Evolutionary conservation across 306 rosid species (phyloP), one percentile per base, ranked within the genome.

Genomic region (Cucumis melo): DNA sequence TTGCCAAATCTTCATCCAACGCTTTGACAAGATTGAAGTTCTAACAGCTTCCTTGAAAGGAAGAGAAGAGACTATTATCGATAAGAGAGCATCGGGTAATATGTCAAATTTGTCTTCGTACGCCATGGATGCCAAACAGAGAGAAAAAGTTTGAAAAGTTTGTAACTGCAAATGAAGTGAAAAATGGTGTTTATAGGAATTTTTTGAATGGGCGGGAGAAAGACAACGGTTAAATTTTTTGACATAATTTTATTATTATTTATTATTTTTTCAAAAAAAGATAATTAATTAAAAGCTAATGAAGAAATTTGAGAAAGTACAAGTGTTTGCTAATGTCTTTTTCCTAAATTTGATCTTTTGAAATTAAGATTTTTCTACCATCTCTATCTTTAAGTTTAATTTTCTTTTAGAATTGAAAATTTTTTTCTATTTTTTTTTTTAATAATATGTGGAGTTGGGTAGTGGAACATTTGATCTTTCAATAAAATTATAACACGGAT

Each of bases 31-130:
- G 16, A 81, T 75, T 17, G 66, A 54, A 16, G 87, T 84, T 56
- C 84, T 81, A 0, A 51, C 84, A 0, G 84, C 84, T 12, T 84
- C 81, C 48, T 63, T 58, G 73, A 81, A 84, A 8, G 84, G 56
- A 36, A 84, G 55, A 36, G 53, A 70, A 19, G 82, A 78, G 34
- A 81, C 15, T 10, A 84, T 78, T 6, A 70, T 2, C 6, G 74
- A 34, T 11, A 81, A 57, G 10, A 81, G 11, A 2, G 7, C 23
- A 15, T 78, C 82, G 0, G 81, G 58, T 10, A 84, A 67, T 38
- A 44, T 6, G 17, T 66, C 54, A 5, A 39, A 5, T 66, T 13
- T 41, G 54, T 66, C 73, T 9, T 11, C 53, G 10, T n/a, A 32
- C 32, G 73, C 54, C 73, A 66, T 66, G 15, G 73, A 41, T 41